phyloP scores from a whole-genome alignment of 2,329 filamentous ascomycete genomes.

The Colletotrichum destructivum region DNA sequence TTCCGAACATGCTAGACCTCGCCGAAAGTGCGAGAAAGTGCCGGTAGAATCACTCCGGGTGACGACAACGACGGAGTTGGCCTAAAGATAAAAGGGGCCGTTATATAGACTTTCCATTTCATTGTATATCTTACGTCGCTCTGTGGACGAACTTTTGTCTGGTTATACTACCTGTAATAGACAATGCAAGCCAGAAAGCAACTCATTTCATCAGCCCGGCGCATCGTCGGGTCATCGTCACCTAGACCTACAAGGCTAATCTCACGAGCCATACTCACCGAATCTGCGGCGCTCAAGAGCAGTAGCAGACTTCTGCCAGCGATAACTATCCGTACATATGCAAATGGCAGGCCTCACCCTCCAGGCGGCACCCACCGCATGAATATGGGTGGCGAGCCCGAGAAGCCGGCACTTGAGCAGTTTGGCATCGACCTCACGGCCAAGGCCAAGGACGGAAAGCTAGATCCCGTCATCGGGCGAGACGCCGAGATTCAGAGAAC shows the following conservation, averaged over 20 bases:
- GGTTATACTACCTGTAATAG: constrained; percentile 6
- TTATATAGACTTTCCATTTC: background rate
- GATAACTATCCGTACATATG: constrained; percentile 67
- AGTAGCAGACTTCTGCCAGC: constrained; percentile 55
- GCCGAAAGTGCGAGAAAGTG: constrained; percentile 60
- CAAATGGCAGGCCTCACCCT: constrained; percentile 84
- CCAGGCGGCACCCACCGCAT: constrained; percentile 95
- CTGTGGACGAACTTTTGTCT: background rate
- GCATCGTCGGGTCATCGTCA: constrained; percentile 51
- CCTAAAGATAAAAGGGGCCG: constrained; percentile 19
- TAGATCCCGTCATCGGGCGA: constrained; percentile 96
- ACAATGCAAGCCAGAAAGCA: constrained; percentile 61
- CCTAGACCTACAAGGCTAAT: constrained; percentile 48
- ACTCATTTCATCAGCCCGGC: constrained; percentile 56
- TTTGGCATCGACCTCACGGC: constrained; percentile 93
- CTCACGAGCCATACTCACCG: constrained; percentile 32
- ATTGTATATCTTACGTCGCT: background rate
- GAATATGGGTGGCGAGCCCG: constrained; percentile 81
- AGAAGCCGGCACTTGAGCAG: constrained; percentile 92
- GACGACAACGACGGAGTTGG: constrained; percentile 9
- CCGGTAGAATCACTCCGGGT: constrained; percentile 43
- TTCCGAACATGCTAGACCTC: constrained; percentile 25
- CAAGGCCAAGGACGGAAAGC: constrained; percentile 86
- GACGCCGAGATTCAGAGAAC: constrained; percentile 93
- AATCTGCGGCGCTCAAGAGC: constrained; percentile 11